These are phyloP conservation scores for Penicillium coprophilum DNA, from an alignment of 495 filamentous ascomycete species.

Conservation along the genomic window DNA sequence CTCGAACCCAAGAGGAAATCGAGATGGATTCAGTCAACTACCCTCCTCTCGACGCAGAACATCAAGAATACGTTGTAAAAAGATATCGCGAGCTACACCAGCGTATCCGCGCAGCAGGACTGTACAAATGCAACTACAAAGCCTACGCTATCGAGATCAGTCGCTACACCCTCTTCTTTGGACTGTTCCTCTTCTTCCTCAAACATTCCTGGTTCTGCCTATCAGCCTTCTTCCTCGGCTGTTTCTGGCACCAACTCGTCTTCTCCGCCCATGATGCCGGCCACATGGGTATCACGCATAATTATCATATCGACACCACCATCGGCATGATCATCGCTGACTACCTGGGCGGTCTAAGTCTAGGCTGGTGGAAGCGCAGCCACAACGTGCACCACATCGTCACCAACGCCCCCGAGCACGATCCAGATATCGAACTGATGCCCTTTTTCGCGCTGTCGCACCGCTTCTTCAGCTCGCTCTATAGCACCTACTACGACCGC, in stretches of 20 bases:
- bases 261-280: constrained; percentile 90
- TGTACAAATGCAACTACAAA: constrained; percentile 79
- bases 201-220: constrained; percentile 15
- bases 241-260: constrained; percentile 86
- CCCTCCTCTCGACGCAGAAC: constrained; percentile 64
- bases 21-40: constrained; percentile 68
- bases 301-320: constrained; percentile 72
- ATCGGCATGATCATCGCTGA: constrained; percentile 84
- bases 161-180: constrained; percentile 65
- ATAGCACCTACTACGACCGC: constrained; percentile 78
- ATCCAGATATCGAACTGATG: constrained; percentile 89
- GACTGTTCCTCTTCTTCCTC: constrained; percentile 51
- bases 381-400: constrained; percentile 95
- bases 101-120: constrained; percentile 63
- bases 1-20: constrained; percentile 65
- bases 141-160: constrained; percentile 66
- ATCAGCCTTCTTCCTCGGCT: constrained; percentile 69
- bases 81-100: constrained; percentile 72
- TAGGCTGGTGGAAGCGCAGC: constrained; percentile 92
- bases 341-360: constrained; percentile 77
- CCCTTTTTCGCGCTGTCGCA: constrained; percentile 86
- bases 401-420: constrained; percentile 88
- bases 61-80: constrained; percentile 67
- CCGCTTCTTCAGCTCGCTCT: constrained; percentile 66
- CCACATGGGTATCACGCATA: constrained; percentile 90